Base-by-base conservation (phyloP, 1,284 basidiomycete genomes). In the Cutaneotrichosporon cavernicola region DNA sequence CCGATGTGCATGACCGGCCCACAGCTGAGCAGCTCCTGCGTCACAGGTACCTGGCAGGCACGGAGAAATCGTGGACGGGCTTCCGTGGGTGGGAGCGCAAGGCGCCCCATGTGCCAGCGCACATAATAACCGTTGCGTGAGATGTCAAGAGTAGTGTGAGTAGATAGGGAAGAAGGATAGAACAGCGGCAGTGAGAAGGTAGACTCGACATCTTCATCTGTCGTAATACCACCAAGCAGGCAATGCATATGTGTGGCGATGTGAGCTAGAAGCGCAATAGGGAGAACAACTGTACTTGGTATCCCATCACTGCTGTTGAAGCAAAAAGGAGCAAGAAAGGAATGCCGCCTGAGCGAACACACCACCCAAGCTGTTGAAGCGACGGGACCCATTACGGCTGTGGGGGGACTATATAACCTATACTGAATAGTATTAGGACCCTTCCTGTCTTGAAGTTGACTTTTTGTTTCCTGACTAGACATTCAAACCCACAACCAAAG, bases 41-140 rank as follows among this genome's bases (percentile, higher is more conserved):
- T 32, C 80, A 81, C 71, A 58, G 71, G 21, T 81, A 78, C 61
- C 65, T 81, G 49, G 65, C 63, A 10, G 80, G 79, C 7, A 43
- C 58, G 13, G 71, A 63, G 13, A 71, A 63, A 18, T 79, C 79
- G 0, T 80, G 80, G 80, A 62, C 59, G 9, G 80, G 80, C 7
- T 66, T 61, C 51, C 72, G 70, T 32, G 77, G 77, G 0, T 81
- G 79, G 79, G 52, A 73, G 34, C 53, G 57, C 63, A 61, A 66
- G 55, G 14, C 49, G 56, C 21, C n/a, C 10, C 14, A 4, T 7
- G 26, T 40, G 18, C 11, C 55, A 10, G 8, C 22, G 26, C 26
- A 5, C 9, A 26, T 51, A 13, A 26, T 51, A 13, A 21, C 34
- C n/a, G 32, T 31, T 9, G 49, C 21, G 49, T 51, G 49, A 51